A percentile compares a stretch with the other conserved stretches of the same genome.
Conservation (phyloP, 495 filamentous ascomycete species). For the Talaromyces stipitatus region DNA sequence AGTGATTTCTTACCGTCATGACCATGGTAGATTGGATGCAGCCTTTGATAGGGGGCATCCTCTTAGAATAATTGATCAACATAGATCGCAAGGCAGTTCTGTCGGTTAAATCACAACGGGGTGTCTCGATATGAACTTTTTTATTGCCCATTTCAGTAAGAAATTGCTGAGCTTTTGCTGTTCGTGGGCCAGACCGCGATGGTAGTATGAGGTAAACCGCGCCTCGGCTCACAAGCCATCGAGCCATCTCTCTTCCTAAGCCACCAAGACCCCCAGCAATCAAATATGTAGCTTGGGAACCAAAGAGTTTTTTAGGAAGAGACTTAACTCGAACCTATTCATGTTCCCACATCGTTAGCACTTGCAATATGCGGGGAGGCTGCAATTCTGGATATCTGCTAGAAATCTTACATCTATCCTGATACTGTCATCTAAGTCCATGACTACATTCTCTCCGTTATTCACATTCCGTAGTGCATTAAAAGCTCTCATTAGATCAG, state of each 20-base stretch:
- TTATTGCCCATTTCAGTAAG: constrained; percentile 6
- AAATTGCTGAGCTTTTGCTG: constrained; percentile 7
- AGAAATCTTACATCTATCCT: not conserved
- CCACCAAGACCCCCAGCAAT: constrained; percentile 40
- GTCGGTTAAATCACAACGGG: constrained; percentile 23
- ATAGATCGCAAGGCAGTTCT: constrained; percentile 13
- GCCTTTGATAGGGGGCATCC: constrained; percentile 40
- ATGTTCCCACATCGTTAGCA: not conserved
- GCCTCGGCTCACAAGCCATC: constrained; percentile 26
- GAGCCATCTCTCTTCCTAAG: constrained; percentile 29
- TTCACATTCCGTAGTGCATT: not conserved
- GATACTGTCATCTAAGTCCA: not conserved
- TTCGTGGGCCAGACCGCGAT: constrained; percentile 17
- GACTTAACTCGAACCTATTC: not conserved
- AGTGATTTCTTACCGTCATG: constrained; percentile 9
- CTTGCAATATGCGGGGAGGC: too few species aligned
- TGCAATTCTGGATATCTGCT: not conserved
- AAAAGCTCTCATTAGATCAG: not conserved
- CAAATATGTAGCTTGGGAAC: constrained; percentile 23
- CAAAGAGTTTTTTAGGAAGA: constrained; percentile 5
- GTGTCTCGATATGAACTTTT: constrained; percentile 10
- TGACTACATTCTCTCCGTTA: not conserved
- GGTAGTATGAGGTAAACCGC: constrained; percentile 26
- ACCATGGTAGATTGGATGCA: constrained; percentile 28
- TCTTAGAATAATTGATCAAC: constrained; percentile 11